Base-by-base conservation (phyloP, 2,329 filamentous ascomycete species). In the Nigrospora osmanthi region DNA sequence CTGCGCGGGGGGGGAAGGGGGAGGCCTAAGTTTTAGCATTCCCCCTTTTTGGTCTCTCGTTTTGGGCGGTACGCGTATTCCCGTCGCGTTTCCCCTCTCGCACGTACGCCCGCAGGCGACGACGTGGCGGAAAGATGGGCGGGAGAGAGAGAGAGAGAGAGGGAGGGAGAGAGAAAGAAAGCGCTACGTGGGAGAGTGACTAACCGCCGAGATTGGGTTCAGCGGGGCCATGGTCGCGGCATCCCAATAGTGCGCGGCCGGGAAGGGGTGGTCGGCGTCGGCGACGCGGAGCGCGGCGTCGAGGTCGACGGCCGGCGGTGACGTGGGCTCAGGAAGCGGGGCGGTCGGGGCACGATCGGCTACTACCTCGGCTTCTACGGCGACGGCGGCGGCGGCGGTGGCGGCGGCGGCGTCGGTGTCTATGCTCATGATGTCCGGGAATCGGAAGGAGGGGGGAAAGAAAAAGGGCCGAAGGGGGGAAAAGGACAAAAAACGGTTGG, bases 151-250 rank as follows among this genome's bases (percentile, higher is more conserved):
- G 23, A 28, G 23, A 28, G 23, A 28, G 23, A 10, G 23, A 28
- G 23, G 7, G 34, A n/a, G 34, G 11, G 6, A 35, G 5, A 35
- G 34, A 35, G 16, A 7, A 11, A 35, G 4, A 4, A 7, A 6
- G 23, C 5, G 23, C 23, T 28, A 28, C 23, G 23, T 28, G 9
- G 23, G 23, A 28, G 23, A 28, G 23, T 28, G 23, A 75, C 76
- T 66, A 53, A 80, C 76, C 59, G 70, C 65, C 51, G 77, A 79
- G 45, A 68, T 64, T 52, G 72, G 60, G 54, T 72, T 81, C 44
- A 80, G 62, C 47, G 73, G 70, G 47, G 76, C 71, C 77, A 81
- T 81, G 51, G 70, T 74, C 48, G 69, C 62, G 38, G 71, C 68
- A 66, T 80, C 74, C 68, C 78, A 81, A 59, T 80, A 80, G 43